Base-by-base conservation (phyloP, 345 rosid species). In the Gynandropsis gynandra region DNA sequence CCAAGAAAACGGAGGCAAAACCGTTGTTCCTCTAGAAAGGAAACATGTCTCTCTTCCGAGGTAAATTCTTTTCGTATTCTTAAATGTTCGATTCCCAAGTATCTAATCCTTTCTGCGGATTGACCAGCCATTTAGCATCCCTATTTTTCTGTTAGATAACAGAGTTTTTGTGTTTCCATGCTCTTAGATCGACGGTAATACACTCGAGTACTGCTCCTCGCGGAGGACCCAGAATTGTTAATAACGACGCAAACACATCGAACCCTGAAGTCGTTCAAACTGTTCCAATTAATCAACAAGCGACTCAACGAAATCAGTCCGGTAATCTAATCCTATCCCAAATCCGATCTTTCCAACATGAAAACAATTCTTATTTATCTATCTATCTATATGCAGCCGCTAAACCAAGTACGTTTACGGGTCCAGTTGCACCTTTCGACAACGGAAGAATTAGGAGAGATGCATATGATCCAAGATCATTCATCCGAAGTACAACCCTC, bases 41-140 rank as follows among this genome's bases (percentile, higher is more conserved):
- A 86, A 89, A 63, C 97, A 86, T 54, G 79, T 62, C 9, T 89
- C 97, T 49, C 87, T 86, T 52, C 97, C 97, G n/a, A 81, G 95
- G 95, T 89, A 75, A 16, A 33, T 21, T 54, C 59, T 50, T 10
- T 1, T 16, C n/a, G n/a, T n/a, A n/a, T n/a, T n/a, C n/a, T n/a
- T n/a, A n/a, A n/a, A n/a, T n/a, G n/a, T n/a, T n/a, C n/a, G n/a
- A n/a, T n/a, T n/a, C n/a, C n/a, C n/a, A n/a, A n/a, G n/a, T n/a
- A n/a, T n/a, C n/a, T n/a, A n/a, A n/a, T n/a, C n/a, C n/a, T n/a
- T n/a, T n/a, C n/a, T n/a, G n/a, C n/a, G n/a, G n/a, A n/a, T n/a
- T n/a, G n/a, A n/a, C n/a, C n/a, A n/a, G n/a, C n/a, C n/a, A n/a
- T n/a, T n/a, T n/a, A n/a, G n/a, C n/a, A n/a, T n/a, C 29, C 5